These are phyloP conservation scores for Penicillium sp. DNA, from an alignment of 2,329 filamentous ascomycete genomes.

Conservation along the genomic window DNA sequence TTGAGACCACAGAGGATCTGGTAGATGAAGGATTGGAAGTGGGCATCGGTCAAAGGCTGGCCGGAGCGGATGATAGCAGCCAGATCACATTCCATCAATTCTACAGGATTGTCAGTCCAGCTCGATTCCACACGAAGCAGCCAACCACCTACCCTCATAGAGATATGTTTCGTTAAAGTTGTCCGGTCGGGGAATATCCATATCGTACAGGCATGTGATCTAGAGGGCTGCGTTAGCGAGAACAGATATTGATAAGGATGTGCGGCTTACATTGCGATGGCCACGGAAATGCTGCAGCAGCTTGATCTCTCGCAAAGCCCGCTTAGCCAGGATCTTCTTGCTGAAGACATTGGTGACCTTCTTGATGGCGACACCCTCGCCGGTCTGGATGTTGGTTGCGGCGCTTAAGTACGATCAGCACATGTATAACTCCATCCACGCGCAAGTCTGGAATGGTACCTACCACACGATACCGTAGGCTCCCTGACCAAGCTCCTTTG, in stretches of 20 bases:
- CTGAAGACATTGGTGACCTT: conserved; percentile 99
- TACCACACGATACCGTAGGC: conserved; percentile 99
- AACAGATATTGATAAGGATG: conserved; percentile 2
- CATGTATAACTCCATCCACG: neutral
- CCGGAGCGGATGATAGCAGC: conserved; percentile 97
- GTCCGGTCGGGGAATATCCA: conserved; percentile 96
- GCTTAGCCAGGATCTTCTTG: conserved; percentile 99
- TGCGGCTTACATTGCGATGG: conserved; percentile 70
- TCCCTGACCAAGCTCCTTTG: conserved; percentile 96
- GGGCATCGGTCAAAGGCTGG: conserved; percentile 93
- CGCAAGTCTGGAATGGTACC: conserved; percentile 23
- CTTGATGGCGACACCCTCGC: conserved; percentile 96
- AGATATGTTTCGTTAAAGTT: conserved; percentile 99
- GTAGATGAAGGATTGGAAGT: conserved; percentile 99
- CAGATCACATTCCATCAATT: conserved; percentile 98
- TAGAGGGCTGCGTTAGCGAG: conserved; percentile 48
- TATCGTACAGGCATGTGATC: conserved; percentile 99
- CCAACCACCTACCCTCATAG: conserved; percentile 73
- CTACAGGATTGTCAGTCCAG: conserved; percentile 47
- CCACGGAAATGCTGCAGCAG: conserved; percentile 95
- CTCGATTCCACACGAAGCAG: neutral
- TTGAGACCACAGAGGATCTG: conserved; percentile 98
- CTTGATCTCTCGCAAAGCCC: conserved; percentile 96
- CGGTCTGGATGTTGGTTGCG: conserved; percentile 84
- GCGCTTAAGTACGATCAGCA: conserved; percentile 57